A percentile compares a stretch with the other conserved stretches of the same genome.
Evolutionary conservation across 305 asterid species (phyloP).

Genomic region (Fraxinus baroniana): DNA sequence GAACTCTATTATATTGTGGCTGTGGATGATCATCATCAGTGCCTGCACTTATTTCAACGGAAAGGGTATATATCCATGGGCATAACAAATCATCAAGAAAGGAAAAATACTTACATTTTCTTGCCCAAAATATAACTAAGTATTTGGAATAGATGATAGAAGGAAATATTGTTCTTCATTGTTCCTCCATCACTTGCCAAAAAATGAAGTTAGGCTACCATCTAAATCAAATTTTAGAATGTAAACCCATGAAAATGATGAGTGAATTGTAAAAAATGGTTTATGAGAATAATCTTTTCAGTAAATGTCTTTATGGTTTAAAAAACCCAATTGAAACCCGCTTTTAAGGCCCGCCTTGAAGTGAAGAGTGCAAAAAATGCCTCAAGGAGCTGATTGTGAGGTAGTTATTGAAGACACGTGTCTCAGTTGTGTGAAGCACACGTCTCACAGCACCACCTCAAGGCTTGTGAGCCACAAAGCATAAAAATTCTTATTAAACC

Average conservation of each 20-base stretch:
- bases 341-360: not conserved
- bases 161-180: not conserved
- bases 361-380: not conserved
- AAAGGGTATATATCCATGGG: constrained; percentile 1
- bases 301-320: not conserved
- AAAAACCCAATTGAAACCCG: not conserved
- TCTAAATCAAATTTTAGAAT: not conserved
- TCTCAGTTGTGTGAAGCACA: not conserved
- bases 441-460: not conserved
- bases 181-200: not conserved
- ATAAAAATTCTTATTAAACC: not conserved
- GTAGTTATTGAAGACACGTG: not conserved
- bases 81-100: not conserved
- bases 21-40: constrained; percentile 59
- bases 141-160: constrained; percentile 9
- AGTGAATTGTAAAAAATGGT: not conserved
- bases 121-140: not conserved
- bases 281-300: not conserved
- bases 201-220: not conserved
- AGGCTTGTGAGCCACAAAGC: not conserved
- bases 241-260: not conserved
- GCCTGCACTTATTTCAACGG: constrained; percentile 35
- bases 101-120: constrained; percentile 4
- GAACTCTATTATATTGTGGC: constrained; percentile 43
- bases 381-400: not conserved